phyloP scores from a whole-genome alignment of 2,329 filamentous ascomycete genomes.

The Emericellopsis atlantica region DNA sequence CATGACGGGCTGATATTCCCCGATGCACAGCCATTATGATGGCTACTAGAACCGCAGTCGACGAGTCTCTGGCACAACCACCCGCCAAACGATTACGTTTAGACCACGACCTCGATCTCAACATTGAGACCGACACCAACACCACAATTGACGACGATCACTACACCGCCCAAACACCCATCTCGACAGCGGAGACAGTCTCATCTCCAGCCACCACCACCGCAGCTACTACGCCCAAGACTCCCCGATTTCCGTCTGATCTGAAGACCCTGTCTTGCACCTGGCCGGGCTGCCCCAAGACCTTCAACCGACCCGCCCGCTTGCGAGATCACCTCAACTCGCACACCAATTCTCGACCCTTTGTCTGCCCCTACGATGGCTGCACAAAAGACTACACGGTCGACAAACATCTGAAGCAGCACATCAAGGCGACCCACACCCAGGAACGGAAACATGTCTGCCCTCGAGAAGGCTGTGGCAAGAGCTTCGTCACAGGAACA shows the following conservation, averaged over 20 bases:
- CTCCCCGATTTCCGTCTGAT: conserved; percentile 49
- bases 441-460: conserved; percentile 60
- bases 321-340: conserved; percentile 70
- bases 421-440: conserved; percentile 72
- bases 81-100: no score
- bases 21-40: no score
- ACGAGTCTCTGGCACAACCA: no score
- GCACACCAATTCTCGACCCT: conserved; percentile 76
- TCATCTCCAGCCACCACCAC: conserved; percentile 15
- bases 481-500: conserved; percentile 71
- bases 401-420: conserved; percentile 74
- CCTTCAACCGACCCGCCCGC: conserved; percentile 77
- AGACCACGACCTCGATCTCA: no score
- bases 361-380: conserved; percentile 52
- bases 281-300: conserved; percentile 61
- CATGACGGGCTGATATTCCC: no score
- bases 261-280: conserved; percentile 69
- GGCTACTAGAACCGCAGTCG: no score
- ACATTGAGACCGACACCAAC: no score
- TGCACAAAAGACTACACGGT: conserved; percentile 82
- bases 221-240: conserved; percentile 24
- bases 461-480: conserved; percentile 58
- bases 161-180: conserved; percentile 17
- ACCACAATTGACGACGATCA: conserved; percentile 11
- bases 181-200: conserved; percentile 16